A percentile compares a stretch with the other conserved stretches of the same genome.
Evolutionary conservation across 345 rosid species (phyloP).

Genomic region (Sonneratia alba): DNA sequence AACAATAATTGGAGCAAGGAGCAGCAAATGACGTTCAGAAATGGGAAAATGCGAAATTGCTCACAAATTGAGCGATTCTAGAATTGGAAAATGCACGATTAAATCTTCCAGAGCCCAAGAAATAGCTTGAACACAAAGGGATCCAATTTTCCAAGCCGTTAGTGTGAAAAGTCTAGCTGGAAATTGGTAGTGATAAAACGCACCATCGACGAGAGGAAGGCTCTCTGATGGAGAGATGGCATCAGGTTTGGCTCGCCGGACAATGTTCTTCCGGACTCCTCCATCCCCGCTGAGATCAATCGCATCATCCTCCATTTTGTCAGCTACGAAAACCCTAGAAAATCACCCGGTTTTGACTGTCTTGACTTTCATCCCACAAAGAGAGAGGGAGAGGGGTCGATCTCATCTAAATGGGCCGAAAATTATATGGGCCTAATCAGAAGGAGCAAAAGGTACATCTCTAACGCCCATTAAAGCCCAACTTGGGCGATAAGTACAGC

Average conservation of each 20-base stretch:
- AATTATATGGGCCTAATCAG: neutral
- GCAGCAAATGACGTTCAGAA: neutral
- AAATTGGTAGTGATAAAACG: neutral
- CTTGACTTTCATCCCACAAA: neutral
- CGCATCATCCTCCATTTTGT: slow-evolving; percentile 42
- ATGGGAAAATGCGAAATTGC: neutral
- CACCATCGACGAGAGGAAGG: slow-evolving; percentile 86
- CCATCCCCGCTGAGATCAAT: slow-evolving; percentile 72
- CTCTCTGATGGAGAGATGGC: slow-evolving; percentile 59
- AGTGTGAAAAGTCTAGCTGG: no score
- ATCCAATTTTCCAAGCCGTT: neutral
- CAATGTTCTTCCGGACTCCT: slow-evolving; percentile 59
- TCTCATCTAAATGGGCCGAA: neutral
- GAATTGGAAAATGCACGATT: no score
- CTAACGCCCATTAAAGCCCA: neutral
- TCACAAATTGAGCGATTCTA: no score
- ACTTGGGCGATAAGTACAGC: neutral
- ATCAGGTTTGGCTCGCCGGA: slow-evolving; percentile 54
- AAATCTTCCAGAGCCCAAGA: no score
- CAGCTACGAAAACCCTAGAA: neutral
- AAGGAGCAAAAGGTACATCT: neutral
- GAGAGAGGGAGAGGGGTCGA: no score
- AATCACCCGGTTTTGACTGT: neutral
- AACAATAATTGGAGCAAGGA: neutral
- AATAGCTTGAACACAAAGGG: no score